A percentile compares a stretch with the other conserved stretches of the same genome.
Conservation (phyloP, 2,329 filamentous ascomycete genomes). For the Arthrocladium fulminans region DNA sequence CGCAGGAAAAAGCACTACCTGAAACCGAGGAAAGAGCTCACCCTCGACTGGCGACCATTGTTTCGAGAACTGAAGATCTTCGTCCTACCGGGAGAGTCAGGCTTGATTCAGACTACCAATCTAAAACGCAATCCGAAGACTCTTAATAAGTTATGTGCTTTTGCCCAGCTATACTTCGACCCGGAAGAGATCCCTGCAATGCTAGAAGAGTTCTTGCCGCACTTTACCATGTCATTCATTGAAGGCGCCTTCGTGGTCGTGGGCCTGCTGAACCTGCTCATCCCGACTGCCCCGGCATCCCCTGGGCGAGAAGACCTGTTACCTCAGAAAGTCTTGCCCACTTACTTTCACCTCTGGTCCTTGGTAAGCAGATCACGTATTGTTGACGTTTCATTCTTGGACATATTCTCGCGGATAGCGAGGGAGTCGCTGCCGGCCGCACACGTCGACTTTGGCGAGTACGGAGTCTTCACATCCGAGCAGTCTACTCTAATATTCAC, state of each 20-base stretch:
- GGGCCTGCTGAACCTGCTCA: constrained; percentile 72
- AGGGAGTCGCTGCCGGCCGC: constrained; percentile 68
- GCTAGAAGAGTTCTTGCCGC: constrained; percentile 70
- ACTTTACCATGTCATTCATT: constrained; percentile 87
- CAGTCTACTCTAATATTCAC: constrained; percentile 93
- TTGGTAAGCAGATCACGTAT: constrained; percentile 80
- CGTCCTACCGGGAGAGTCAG: constrained; percentile 74
- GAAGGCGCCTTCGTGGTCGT: constrained; percentile 90
- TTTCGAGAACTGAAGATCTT: constrained; percentile 89
- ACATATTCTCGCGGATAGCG: constrained; percentile 78
- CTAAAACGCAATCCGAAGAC: constrained; percentile 60
- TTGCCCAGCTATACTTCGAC: constrained; percentile 87
- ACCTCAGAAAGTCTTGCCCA: constrained; percentile 81
- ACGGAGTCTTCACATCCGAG: constrained; percentile 85
- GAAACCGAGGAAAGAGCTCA: constrained; percentile 79
- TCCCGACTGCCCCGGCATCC: constrained; percentile 74
- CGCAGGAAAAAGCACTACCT: constrained; percentile 87
- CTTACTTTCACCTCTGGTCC: constrained; percentile 94
- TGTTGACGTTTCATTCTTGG: constrained; percentile 79
- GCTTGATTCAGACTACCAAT: constrained; percentile 52
- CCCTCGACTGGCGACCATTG: constrained; percentile 83
- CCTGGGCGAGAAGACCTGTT: constrained; percentile 64
- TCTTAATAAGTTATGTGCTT: constrained; percentile 79
- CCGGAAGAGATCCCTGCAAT: constrained; percentile 74
- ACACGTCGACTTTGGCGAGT: constrained; percentile 70